These are phyloP conservation scores for Naematelia encephala DNA, from an alignment of 768 basidiomycete species.

Conservation along the genomic window DNA sequence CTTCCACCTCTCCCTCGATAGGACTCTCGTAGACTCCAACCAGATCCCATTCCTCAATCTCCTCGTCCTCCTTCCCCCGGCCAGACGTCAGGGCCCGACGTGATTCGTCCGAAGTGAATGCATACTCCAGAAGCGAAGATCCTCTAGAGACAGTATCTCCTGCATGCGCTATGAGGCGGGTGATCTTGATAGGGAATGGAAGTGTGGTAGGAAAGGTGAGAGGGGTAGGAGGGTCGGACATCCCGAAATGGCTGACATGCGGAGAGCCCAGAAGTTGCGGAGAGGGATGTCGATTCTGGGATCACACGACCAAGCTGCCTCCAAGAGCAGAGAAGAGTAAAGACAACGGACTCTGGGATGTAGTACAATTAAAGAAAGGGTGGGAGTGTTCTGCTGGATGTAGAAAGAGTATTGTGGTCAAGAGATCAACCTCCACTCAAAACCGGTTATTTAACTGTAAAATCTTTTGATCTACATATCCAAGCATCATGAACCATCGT, in stretches of 20 bases:
- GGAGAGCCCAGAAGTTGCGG: not conserved
- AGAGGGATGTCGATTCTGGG: not conserved
- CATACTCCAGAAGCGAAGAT: conserved; percentile 68
- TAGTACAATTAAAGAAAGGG: no score
- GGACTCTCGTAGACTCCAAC: conserved; percentile 89
- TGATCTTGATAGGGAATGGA: conserved; percentile 81
- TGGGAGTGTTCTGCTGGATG: no score
- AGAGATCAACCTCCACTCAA: not conserved
- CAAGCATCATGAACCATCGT: no score
- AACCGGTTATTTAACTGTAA: no score
- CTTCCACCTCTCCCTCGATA: conserved; percentile 70
- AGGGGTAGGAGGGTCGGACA: conserved; percentile 56
- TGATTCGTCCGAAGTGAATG: conserved; percentile 61
- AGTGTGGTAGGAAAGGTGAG: conserved; percentile 72
- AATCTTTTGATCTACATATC: no score
- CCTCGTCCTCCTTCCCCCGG: conserved; percentile 43
- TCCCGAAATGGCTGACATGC: conserved; percentile 1
- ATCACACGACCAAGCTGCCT: no score
- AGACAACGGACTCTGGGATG: no score
- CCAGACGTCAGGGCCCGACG: conserved; percentile 30
- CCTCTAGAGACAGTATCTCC: conserved; percentile 62
- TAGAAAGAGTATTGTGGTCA: not conserved
- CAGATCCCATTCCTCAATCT: conserved; percentile 60
- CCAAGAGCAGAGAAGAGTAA: no score
- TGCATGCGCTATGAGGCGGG: conserved; percentile 61